Conservation (phyloP, 2,329 filamentous ascomycete genomes). For the Colletotrichum eremochloae region DNA sequence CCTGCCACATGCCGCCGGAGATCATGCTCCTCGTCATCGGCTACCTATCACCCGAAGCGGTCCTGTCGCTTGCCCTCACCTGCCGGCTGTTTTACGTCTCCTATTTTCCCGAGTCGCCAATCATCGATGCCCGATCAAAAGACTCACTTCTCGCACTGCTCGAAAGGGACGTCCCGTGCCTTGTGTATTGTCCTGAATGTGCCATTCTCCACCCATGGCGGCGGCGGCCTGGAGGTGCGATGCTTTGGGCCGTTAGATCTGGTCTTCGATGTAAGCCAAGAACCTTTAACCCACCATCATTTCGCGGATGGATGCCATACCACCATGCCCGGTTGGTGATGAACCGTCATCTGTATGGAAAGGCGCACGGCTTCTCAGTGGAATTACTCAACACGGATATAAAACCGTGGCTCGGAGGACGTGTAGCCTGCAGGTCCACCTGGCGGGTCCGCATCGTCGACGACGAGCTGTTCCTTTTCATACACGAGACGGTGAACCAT, state of each 20-base stretch:
- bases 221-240: background rate
- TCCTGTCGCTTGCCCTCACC: slow-evolving; percentile 37
- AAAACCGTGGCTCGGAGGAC: no score
- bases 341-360: slow-evolving; percentile 41
- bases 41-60: slow-evolving; percentile 24
- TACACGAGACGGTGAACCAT: slow-evolving; percentile 1
- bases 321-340: slow-evolving; percentile 34
- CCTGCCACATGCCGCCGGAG: slow-evolving; percentile 19
- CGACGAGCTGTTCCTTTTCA: slow-evolving; percentile 35
- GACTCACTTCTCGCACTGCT: slow-evolving; percentile 31
- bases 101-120: slow-evolving; percentile 14
- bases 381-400: background rate
- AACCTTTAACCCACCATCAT: background rate
- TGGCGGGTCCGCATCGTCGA: slow-evolving; percentile 38
- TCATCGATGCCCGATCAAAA: slow-evolving; percentile 10
- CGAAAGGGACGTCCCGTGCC: slow-evolving; percentile 28
- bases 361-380: slow-evolving; percentile 23
- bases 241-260: background rate
- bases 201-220: slow-evolving; percentile 34
- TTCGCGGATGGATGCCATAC: background rate
- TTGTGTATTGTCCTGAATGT: slow-evolving; percentile 35
- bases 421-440: background rate
- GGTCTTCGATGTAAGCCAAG: background rate
- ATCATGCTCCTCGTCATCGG: slow-evolving; percentile 26
- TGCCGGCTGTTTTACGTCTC: slow-evolving; percentile 24